Base-by-base conservation (phyloP, 768 basidiomycete genomes). In the Holtermanniella nyarrowii region DNA sequence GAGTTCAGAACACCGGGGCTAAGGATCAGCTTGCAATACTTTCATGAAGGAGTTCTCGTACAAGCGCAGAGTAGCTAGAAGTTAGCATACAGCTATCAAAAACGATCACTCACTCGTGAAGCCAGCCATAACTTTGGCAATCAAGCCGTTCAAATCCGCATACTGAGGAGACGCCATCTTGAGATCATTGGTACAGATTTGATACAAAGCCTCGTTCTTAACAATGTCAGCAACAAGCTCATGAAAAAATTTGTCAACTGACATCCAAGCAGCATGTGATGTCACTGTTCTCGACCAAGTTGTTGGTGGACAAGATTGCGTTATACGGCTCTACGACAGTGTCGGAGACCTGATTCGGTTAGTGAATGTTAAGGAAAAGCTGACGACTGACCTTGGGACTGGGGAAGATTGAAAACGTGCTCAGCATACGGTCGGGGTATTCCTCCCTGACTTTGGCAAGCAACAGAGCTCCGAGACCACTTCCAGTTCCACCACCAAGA, bases 71-170 rank as follows among this genome's bases (percentile, higher is more conserved):
- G 66, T 68, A 22, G 60, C 61, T 65, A 46, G 25, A 1, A 16
- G 43, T 57, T 42, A 58, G 53, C 5, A 16, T 37, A 13, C n/a
- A 37, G 31, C 31, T 37, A 16, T 37, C 24, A 22, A 24, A 22
- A 37, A 23, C 46, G 20, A 26, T 43, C 23, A 60, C 65, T 53
- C 26, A 67, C 65, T 93, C 65, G 86, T 90, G 45, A 91, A 83
- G 44, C 93, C 93, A 55, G 86, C 85, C 88, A 97, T 93, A 31
- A 93, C 88, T 66, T 82, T 83, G 1, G 89, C 78, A 46, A 95
- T 81, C 31, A 93, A 73, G 80, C 82, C 53, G 65, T 75, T 75
- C 21, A 75, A 62, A 21, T 73, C 66, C 16, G 61, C 53, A 57
- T 73, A 70, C 16, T 59, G 46, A 1, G 74, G 74, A 14, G 52